Evolutionary conservation across 148 eudicot species (phyloP), one percentile per base, ranked within the genome.

Genomic region (Heliosperma pusillum): DNA sequence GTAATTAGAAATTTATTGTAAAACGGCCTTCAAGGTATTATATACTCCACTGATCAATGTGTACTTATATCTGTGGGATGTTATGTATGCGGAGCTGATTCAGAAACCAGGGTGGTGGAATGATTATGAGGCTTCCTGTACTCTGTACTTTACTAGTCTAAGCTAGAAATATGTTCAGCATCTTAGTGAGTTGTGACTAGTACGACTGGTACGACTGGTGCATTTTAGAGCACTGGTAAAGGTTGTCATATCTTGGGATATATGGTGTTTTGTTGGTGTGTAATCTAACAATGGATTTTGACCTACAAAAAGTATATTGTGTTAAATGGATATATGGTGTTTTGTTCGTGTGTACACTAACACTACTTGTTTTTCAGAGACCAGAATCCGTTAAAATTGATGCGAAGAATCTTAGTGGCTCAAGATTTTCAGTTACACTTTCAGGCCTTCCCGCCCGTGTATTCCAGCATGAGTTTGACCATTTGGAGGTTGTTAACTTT

Each of bases 381-480:
- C 99, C 99, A 69, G 97, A 90, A 71, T 86, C 99, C 20, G 83
- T 92, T 24, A 92, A 88, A 76, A 79, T 90, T 82, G 94, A 92
- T 81, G 99, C 99, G 58, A 87, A 77, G 73, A 97, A 95, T 81
- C 73, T 95, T 57, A 89, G 71, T 22, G 97, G 99, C 74, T 84
- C 89, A 80, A 95, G 80, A 79, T 92, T 95, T 80, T 50, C 86
- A 59, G 67, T 92, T 72, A 82, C 73, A 77, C 81, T 95, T 83
- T 85, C 91, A 13, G 91, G 57, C 22, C 97, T 95, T 78, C 86
- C 90, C 64, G 91, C 99, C 17, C 89, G 99, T 20, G 94, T 95
- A 24, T 95, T 95, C 80, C 99, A 95, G 86, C 99, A 95, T 65
- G 99, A 95, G 86, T 95, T 78, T 84, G 99, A 95, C 82, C 99